phyloP scores from a whole-genome alignment of 768 basidiomycete species.

The Chalciporus pseudorubinellus region DNA sequence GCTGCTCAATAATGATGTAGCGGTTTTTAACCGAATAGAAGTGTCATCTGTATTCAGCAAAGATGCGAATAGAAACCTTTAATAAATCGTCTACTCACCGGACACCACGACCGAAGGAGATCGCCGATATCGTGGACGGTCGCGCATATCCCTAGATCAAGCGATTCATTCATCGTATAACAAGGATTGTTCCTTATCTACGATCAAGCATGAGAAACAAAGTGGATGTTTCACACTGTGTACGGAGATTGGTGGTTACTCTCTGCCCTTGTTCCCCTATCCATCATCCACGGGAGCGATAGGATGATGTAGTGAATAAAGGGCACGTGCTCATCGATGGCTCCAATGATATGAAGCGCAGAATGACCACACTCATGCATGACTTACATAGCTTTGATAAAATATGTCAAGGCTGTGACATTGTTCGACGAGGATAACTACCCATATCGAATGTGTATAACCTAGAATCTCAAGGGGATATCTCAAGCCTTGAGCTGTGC shows the following conservation, averaged over 20 bases:
- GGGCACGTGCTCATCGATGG: constrained; percentile 36
- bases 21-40: too few relatives aligned
- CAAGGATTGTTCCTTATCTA: constrained; percentile 22
- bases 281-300: constrained; percentile 49
- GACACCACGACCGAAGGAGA: too few relatives aligned
- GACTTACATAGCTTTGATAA: constrained; percentile 9
- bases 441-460: constrained; percentile 25
- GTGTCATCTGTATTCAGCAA: too few relatives aligned
- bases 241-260: constrained; percentile 35
- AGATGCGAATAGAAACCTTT: too few relatives aligned
- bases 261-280: constrained; percentile 85
- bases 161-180: too few relatives aligned
- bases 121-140: too few relatives aligned
- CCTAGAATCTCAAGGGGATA: constrained; percentile 4
- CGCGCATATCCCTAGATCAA: too few relatives aligned
- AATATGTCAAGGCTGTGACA: constrained; percentile 19
- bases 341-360: neutral
- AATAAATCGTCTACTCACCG: too few relatives aligned
- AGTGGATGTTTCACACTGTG: constrained; percentile 15
- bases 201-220: constrained; percentile 15
- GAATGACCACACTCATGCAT: neutral
- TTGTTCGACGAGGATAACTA: constrained; percentile 18
- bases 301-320: constrained; percentile 76
- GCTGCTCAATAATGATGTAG: too few relatives aligned
- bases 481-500: constrained; percentile 73